Conservation (phyloP, 345 rosid species). For the Crucihimalaya himalaica region DNA sequence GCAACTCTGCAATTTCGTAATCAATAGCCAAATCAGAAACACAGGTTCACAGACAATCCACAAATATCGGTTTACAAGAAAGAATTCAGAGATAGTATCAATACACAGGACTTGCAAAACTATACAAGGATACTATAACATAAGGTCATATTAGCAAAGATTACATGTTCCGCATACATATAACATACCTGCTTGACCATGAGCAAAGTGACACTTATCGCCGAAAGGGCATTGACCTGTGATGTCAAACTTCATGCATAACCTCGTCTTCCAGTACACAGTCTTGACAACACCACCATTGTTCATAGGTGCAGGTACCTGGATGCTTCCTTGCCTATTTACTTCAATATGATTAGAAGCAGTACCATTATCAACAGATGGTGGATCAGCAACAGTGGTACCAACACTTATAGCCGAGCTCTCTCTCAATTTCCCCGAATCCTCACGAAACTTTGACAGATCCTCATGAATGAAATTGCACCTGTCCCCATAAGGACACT, state of each 20-base stretch:
- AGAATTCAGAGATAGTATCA: neutral
- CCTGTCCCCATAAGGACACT: constrained; percentile 92
- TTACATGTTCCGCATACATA: neutral
- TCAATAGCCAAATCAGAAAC: constrained; percentile 14
- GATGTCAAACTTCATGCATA: constrained; percentile 75
- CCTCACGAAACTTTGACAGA: constrained; percentile 82
- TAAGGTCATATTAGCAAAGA: neutral
- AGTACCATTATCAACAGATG: constrained; percentile 42
- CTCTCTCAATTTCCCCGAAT: constrained; percentile 67
- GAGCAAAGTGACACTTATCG: constrained; percentile 93
- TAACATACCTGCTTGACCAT: constrained; percentile 77
- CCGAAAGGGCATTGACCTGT: constrained; percentile 88
- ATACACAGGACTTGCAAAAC: neutral
- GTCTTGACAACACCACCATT: constrained; percentile 53
- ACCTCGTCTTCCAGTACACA: constrained; percentile 86
- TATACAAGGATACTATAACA: neutral
- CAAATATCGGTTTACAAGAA: neutral
- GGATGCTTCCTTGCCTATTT: constrained; percentile 43
- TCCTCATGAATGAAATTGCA: constrained; percentile 95
- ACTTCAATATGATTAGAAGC: constrained; percentile 48
- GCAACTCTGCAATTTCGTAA: constrained; percentile 57
- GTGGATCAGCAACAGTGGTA: constrained; percentile 45
- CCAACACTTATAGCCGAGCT: constrained; percentile 59
- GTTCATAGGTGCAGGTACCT: constrained; percentile 24
- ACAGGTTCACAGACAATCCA: constrained; percentile 17